A percentile compares a stretch with the other conserved stretches of the same genome.
Evolutionary conservation across 108 stramenopile species (phyloP).

Genomic region (Mediolabrus comicus): DNA sequence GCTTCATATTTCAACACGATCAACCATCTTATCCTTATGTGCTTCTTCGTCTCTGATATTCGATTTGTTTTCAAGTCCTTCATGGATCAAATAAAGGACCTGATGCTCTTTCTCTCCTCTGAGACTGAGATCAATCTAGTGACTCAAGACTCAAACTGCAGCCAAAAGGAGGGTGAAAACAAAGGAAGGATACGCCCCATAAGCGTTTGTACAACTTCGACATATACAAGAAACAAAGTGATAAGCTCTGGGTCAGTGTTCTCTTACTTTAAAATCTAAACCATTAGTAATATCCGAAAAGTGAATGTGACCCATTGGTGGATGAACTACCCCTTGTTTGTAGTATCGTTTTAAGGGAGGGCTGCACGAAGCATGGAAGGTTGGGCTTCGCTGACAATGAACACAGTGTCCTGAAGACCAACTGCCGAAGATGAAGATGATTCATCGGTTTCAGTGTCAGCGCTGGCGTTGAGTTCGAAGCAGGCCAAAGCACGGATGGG

Average conservation of each 20-base stretch:
- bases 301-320: too few species aligned
- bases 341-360: too few species aligned
- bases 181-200: too few species aligned
- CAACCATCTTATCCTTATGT: not conserved
- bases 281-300: too few species aligned
- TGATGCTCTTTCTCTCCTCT: not conserved
- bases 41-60: not conserved
- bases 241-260: too few species aligned
- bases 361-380: not conserved
- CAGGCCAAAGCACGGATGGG: not conserved
- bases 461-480: not conserved
- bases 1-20: not conserved
- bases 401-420: not conserved
- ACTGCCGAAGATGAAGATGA: too few species aligned
- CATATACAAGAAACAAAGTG: too few species aligned
- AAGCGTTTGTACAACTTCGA: not conserved
- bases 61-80: not conserved
- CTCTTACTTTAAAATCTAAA: too few species aligned
- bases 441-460: not conserved
- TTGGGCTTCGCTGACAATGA: not conserved
- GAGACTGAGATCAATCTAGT: not conserved
- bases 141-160: not conserved
- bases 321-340: too few species aligned
- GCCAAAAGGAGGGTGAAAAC: not conserved
- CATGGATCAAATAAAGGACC: too few species aligned